These are phyloP conservation scores for Collybia nuda DNA, from an alignment of 768 basidiomycete genomes.

Conservation along the genomic window DNA sequence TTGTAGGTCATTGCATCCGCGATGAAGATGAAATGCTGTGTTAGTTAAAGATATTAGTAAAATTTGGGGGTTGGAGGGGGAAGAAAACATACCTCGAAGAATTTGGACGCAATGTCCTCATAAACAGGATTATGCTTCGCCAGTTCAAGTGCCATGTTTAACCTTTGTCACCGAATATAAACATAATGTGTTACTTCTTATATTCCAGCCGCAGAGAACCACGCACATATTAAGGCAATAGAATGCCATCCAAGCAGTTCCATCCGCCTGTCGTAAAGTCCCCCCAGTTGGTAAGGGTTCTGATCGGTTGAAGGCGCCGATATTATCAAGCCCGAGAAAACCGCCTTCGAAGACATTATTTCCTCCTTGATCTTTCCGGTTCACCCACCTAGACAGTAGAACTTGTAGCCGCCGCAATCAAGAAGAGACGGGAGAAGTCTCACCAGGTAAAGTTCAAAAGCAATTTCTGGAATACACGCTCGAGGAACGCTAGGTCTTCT, in stretches of 20 bases:
- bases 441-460: conserved; percentile 97
- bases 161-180: conserved; percentile 41
- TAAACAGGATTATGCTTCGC: conserved; percentile 98
- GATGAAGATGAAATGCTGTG: conserved; percentile 95
- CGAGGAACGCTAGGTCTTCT: conserved; percentile 90
- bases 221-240: conserved; percentile 93
- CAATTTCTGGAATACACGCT: conserved; percentile 97
- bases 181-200: conserved; percentile 3
- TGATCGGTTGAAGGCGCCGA: conserved; percentile 96
- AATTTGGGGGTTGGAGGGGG: not conserved
- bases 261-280: conserved; percentile 92
- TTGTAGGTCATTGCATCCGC: conserved; percentile 97
- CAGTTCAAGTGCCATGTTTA: conserved; percentile 95
- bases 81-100: conserved; percentile 65
- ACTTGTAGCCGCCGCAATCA: not conserved
- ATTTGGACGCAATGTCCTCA: conserved; percentile 99
- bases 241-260: conserved; percentile 99
- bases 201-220: not conserved
- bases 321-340: conserved; percentile 97
- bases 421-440: conserved; percentile 12
- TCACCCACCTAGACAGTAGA: conserved; percentile 85
- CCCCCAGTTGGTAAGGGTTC: conserved; percentile 97
- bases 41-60: conserved; percentile 4
- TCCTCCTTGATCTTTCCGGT: conserved; percentile 93
- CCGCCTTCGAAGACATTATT: conserved; percentile 98